Conservation (phyloP, 1,139 yeast genomes). For the Scheffersomyces insectosa region DNA sequence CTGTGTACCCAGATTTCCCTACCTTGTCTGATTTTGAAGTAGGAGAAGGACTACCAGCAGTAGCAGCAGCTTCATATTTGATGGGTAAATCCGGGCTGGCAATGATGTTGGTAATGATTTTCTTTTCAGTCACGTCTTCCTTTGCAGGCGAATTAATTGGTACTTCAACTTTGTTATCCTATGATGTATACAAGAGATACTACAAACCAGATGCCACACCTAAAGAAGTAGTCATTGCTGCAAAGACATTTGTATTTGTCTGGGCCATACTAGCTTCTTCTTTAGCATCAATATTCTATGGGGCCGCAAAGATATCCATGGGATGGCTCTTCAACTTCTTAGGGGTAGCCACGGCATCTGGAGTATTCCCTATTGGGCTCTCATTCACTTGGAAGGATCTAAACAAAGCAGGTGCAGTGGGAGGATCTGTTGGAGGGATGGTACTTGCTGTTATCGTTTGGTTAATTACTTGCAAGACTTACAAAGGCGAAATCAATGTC, state of each 20-base stretch:
- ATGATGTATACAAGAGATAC: slow-evolving; percentile 49
- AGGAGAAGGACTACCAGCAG: slow-evolving; percentile 44
- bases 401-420: slow-evolving; percentile 34
- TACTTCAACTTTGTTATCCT: slow-evolving; percentile 45
- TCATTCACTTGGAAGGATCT: slow-evolving; percentile 42
- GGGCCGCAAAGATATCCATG: slow-evolving; percentile 21
- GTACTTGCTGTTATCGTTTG: slow-evolving; percentile 19
- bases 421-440: slow-evolving; percentile 28
- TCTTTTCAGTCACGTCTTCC: slow-evolving; percentile 52
- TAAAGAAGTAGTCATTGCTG: slow-evolving; percentile 34
- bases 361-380: slow-evolving; percentile 43
- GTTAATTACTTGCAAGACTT: slow-evolving; percentile 20
- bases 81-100: slow-evolving; percentile 48
- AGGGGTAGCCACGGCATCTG: slow-evolving; percentile 42
- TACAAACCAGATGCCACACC: slow-evolving; percentile 45
- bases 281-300: slow-evolving; percentile 43
- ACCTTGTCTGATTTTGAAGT: slow-evolving; percentile 20
- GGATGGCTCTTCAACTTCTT: slow-evolving; percentile 46
- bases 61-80: slow-evolving; percentile 41
- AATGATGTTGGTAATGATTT: slow-evolving; percentile 45
- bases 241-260: slow-evolving; percentile 38
- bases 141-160: slow-evolving; percentile 51
- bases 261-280: slow-evolving; percentile 32
- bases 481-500: slow-evolving; percentile 26
- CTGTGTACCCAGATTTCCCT: slow-evolving; percentile 28